Evolutionary conservation across 805 yeast species (phyloP), one percentile per base, ranked within the genome.

Genomic region (Yarrowia hollandica): DNA sequence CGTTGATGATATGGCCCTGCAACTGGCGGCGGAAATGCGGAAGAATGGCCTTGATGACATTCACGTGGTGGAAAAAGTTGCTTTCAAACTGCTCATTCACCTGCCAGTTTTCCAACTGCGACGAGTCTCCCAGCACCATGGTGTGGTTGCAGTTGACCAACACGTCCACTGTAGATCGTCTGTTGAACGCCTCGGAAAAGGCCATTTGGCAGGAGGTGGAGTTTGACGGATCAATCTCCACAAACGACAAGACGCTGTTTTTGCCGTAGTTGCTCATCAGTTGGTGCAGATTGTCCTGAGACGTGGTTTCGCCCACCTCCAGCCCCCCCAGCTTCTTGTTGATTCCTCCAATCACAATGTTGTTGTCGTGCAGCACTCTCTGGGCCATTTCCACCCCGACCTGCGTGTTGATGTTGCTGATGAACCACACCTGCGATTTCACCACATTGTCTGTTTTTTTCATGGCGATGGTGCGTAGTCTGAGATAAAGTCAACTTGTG

Each of bases 51-150:
- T 21, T 18, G 26, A 37, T 37, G 26, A 52, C 58, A 21, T 52
- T 52, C 26, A 52, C 44, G 44, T 52, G 58, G 12, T 37, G 18
- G 35, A 35, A 52, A 5, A 52, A 52, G 44, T 35, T 37, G 44
- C 44, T 35, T 10, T 52, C 58, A 35, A 52, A 52, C 58, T 52
- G 58, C 34, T 52, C 58, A 8, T 25, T 52, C 25, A 52, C 58
- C 33, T 52, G 58, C 42, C 44, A 35, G 35, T 22, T 48, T 10
- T 48, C 55, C 8, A 11, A 35, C 42, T 35, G 44, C 1, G 33
- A 37, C 18, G 34, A 21, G 16, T 25, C 44, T 19, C 44, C 44
- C 12, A 52, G 18, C 4, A 35, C 28, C 33, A 52, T 14, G n/a
- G 44, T 35, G 10, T 52, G 58, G 6, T 26, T 35, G 25, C 42